phyloP scores from a whole-genome alignment of 2,329 filamentous ascomycete species.

The Ceratocystis ficicola region DNA sequence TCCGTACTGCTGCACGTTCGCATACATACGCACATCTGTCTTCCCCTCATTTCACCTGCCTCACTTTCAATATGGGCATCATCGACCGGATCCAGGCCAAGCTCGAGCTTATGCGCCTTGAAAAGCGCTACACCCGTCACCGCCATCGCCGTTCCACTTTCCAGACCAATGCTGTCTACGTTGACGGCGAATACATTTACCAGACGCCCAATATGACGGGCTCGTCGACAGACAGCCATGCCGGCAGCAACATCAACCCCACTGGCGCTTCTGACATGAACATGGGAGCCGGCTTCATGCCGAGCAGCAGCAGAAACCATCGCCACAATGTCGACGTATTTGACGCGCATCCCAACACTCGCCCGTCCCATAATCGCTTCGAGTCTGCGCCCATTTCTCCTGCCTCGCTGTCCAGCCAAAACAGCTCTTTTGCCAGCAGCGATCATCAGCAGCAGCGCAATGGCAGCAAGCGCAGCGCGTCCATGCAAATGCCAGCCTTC shows the following conservation, averaged over 20 bases:
- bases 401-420: slow-evolving; percentile 2
- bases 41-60: not conserved
- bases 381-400: slow-evolving; percentile 15
- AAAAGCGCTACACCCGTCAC: slow-evolving; percentile 86
- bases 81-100: slow-evolving; percentile 52
- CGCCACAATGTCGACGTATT: not conserved
- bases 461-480: slow-evolving; percentile 11
- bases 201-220: slow-evolving; percentile 48
- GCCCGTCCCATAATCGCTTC: slow-evolving; percentile 13
- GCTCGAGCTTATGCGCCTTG: slow-evolving; percentile 85
- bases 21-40: not conserved
- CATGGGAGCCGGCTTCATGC: not conserved
- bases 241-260: not conserved
- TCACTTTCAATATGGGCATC: slow-evolving; percentile 36
- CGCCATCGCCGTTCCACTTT: slow-evolving; percentile 79
- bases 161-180: slow-evolving; percentile 77
- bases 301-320: not conserved
- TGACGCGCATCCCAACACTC: not conserved
- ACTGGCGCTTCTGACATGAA: not conserved
- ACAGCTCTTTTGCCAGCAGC: not conserved
- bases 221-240: slow-evolving; percentile 32
- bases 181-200: slow-evolving; percentile 92
- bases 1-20: not conserved
- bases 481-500: slow-evolving; percentile 21
- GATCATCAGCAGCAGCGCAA: not conserved